A percentile compares a stretch with the other conserved stretches of the same genome.
Conservation (phyloP, 2,329 filamentous ascomycete species). For the Penicillium sp. region DNA sequence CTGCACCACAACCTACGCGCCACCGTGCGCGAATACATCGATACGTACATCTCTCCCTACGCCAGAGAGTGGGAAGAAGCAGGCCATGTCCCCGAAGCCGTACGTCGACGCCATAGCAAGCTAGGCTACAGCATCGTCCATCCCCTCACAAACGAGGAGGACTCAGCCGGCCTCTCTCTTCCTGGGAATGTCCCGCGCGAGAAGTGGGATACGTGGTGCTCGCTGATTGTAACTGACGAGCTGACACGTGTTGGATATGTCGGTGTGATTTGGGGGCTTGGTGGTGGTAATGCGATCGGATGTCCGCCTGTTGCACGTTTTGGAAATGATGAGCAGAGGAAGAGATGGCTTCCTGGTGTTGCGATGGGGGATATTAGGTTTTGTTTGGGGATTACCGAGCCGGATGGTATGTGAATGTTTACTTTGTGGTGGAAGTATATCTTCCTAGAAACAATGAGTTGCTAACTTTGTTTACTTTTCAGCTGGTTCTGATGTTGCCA, state of each 20-base stretch:
- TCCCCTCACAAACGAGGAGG: conserved; percentile 38
- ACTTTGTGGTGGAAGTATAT: not conserved
- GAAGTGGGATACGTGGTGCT: conserved; percentile 59
- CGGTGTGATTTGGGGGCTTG: conserved; percentile 59
- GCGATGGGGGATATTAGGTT: conserved; percentile 61
- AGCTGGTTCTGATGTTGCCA: conserved; percentile 65
- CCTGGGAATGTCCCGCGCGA: conserved; percentile 49
- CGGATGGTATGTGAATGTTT: conserved; percentile 51
- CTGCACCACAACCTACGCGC: conserved; percentile 61
- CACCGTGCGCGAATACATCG: conserved; percentile 58
- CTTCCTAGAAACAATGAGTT: not conserved
- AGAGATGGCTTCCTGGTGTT: conserved; percentile 58
- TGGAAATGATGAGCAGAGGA: conserved; percentile 60
- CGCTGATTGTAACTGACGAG: conserved; percentile 58
- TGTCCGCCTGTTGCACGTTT: conserved; percentile 64
- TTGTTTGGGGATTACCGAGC: conserved; percentile 66
- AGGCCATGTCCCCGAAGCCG: conserved; percentile 51
- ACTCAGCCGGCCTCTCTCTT: conserved; percentile 42
- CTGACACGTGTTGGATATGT: conserved; percentile 55
- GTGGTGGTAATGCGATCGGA: conserved; percentile 62
- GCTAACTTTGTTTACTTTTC: conserved; percentile 14
- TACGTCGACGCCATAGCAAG: conserved; percentile 39
- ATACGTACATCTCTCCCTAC: conserved; percentile 58
- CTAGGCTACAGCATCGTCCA: conserved; percentile 43
- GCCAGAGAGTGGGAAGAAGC: conserved; percentile 65